Base-by-base conservation (phyloP, 345 rosid genomes). In the Sonneratia caseolaris region DNA sequence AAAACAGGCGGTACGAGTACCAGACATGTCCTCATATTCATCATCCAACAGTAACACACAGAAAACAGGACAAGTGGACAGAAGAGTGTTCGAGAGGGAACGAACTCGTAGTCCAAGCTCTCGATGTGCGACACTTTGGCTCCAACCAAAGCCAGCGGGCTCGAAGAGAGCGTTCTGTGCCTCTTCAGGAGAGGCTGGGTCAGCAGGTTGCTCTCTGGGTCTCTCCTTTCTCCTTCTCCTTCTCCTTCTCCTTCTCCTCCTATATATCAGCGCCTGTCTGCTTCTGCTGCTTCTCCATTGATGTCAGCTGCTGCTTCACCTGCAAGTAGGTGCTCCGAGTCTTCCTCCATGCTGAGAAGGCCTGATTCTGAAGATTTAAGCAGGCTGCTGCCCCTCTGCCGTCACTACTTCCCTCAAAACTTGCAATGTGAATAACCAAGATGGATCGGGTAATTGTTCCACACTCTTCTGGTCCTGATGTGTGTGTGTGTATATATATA, bases 91-190 rank as follows among this genome's bases (percentile, higher is more conserved):
- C 1, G 16, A 14, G 37, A 7, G 7, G 69, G 57, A 68, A 67
- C 21, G 83, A 83, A 93, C 98, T 91, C 97, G 59, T 93, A 91
- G 73, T 93, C 93, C 81, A 91, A 82, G 85, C 97, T 93, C 80
- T 93, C 97, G 10, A 93, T 86, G 66, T 88, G 82, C 35, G 98
- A 88, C 64, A 91, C 96, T 75, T 91, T 91, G 66, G 92, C 83
- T 74, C 98, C 97, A 55, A 91, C 91, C 75, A 88, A 72, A 78
- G 98, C 98, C 5, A 88, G 83, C 47, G 95, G 95, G 56, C 43
- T 89, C 15, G 96, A 87, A 73, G 97, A 91, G 35, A 89, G 83
- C 3, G 96, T 86, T 75, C 86, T 84, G 75, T 75, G 78, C 76
- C 90, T 83, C 79, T 88, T 91, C 77, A 94, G 88, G 62, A 91